Percentiles rank a stretch among this genome's conserved stretches.
Conservation (phyloP, 352 stramenopile species). For the Hyaloperonospora brassicae region DNA sequence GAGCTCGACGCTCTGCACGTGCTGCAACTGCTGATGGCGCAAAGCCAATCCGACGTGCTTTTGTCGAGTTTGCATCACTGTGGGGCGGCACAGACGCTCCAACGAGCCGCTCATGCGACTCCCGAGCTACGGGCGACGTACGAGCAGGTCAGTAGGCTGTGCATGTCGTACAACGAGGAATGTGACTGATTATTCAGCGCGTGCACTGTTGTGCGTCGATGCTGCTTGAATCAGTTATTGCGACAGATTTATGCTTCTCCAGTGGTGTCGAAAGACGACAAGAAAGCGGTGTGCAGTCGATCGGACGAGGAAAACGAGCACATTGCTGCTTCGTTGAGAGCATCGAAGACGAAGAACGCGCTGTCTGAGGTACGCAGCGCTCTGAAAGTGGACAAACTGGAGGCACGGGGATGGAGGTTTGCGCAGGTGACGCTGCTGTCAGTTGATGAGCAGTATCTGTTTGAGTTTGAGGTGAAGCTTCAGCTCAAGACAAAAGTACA, state of each 20-base stretch:
- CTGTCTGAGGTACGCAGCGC: constrained; percentile 5
- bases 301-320: constrained; percentile 2
- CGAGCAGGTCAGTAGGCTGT: constrained; percentile 30
- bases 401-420: constrained; percentile 49
- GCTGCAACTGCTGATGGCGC: constrained; percentile 40
- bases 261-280: neutral
- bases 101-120: constrained; percentile 28
- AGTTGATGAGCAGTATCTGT: constrained; percentile 63
- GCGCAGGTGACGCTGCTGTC: constrained; percentile 39
- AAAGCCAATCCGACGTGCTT: constrained; percentile 20
- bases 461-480: constrained; percentile 76
- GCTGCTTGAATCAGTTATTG: constrained; percentile 22
- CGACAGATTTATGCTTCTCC: constrained; percentile 35
- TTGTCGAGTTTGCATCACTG: constrained; percentile 30
- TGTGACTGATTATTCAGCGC: no score
- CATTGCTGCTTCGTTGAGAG: neutral
- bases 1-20: constrained; percentile 45
- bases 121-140: constrained; percentile 34
- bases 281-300: neutral
- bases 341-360: neutral
- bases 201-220: no score
- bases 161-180: no score
- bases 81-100: constrained; percentile 30
- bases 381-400: constrained; percentile 16
- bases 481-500: constrained; percentile 33